Evolutionary conservation across 2,329 filamentous ascomycete species (phyloP), one percentile per base, ranked within the genome.

Genomic region (Colletotrichum musicola): DNA sequence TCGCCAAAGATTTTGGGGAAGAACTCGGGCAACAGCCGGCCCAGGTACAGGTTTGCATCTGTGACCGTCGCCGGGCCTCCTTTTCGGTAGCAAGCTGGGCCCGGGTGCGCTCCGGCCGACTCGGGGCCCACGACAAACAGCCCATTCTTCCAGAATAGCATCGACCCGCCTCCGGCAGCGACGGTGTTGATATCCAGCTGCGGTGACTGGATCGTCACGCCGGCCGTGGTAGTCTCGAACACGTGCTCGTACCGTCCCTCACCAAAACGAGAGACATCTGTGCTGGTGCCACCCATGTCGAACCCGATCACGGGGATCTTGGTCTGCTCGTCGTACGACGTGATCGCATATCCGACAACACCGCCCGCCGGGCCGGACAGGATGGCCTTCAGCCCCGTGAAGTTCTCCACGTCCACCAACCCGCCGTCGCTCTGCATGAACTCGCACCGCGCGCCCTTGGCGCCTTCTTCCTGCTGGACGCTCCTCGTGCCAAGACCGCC

Each of bases 161-260:
- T 86, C 0, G 92, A 95, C 6, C 94, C 94, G 71, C 95, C 95
- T 54, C 95, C 95, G 3, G 95, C 95, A 6, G 95, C 95, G 1
- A 98, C 95, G 0, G 95, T 98, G 79, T 97, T 97, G 81, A 97
- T 97, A 75, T 97, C 94, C 0, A 97, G 86, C 75, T 97, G 94
- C 0, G 95, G 95, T 1, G 93, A 95, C 75, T 97, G 94, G 30
- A 97, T 96, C 0, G 94, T 95, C 1, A 97, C 93, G n/a, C 95
- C 95, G 0, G 95, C 95, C 1, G 94, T 97, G 0, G 93, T 97
- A 0, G 94, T 97, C 80, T 97, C 95, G 73, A 97, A 97, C 0
- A 97, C 94, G 75, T 98, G 95, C 74, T 97, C 95, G 74, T 97
- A 95, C 62, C 93, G 86, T 16, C 95, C 95, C 62, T 92, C 89